These are phyloP conservation scores for Sporormia fimetaria DNA, from an alignment of 495 filamentous ascomycete genomes.

Conservation along the genomic window DNA sequence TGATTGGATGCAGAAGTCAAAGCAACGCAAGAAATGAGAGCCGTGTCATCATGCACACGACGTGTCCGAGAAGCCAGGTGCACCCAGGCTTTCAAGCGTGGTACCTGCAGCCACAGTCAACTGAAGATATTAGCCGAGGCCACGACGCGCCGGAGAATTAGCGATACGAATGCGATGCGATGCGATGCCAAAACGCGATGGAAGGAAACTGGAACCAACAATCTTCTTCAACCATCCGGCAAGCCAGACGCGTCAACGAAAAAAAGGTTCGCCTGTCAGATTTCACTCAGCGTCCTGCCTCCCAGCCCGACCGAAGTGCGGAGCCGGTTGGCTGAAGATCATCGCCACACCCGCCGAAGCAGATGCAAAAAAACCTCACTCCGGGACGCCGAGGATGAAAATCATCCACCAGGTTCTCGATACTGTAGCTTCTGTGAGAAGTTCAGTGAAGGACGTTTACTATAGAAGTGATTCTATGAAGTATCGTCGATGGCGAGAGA, in stretches of 20 bases:
- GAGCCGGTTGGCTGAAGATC: slow-evolving; percentile 52
- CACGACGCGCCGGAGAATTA: too few species aligned
- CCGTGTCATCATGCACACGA: too few species aligned
- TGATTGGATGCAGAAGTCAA: too few species aligned
- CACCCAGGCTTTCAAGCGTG: too few species aligned
- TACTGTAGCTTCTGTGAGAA: slow-evolving; percentile 54
- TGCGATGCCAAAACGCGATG: too few species aligned
- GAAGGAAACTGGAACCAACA: too few species aligned
- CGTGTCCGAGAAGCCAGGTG: too few species aligned
- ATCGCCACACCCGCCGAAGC: slow-evolving; percentile 57
- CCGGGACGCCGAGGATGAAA: slow-evolving; percentile 56
- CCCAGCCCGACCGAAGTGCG: slow-evolving; percentile 53
- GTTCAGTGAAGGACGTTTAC: slow-evolving; percentile 42
- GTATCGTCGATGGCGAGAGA: too few species aligned
- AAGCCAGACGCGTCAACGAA: slow-evolving; percentile 22
- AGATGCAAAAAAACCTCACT: slow-evolving; percentile 54
- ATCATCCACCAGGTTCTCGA: slow-evolving; percentile 68
- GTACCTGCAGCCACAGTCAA: too few species aligned
- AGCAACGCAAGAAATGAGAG: too few species aligned
- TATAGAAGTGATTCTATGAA: slow-evolving; percentile 44
- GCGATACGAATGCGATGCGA: too few species aligned
- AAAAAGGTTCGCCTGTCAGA: slow-evolving; percentile 49
- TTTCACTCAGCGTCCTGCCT: slow-evolving; percentile 57
- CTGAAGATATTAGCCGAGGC: too few species aligned
- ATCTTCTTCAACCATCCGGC: slow-evolving; percentile 11